phyloP scores from a whole-genome alignment of 441 rosid genomes.

The Eruca vesicaria region DNA sequence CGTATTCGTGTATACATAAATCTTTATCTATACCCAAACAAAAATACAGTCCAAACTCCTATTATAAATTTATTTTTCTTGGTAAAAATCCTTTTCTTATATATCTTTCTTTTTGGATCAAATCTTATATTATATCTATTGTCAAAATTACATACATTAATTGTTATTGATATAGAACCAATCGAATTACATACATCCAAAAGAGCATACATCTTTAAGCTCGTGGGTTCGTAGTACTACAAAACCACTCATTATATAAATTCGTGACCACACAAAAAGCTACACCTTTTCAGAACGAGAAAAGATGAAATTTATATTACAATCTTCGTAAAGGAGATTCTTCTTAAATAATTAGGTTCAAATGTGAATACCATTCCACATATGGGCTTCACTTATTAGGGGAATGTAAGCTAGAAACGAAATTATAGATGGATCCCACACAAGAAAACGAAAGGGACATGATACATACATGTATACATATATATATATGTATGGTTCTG shows the following conservation, averaged over 20 bases:
- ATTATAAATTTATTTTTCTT: neutral
- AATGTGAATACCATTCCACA: conserved; percentile 18
- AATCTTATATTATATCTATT: no score
- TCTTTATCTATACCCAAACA: neutral
- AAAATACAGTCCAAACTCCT: neutral
- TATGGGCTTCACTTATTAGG: conserved; percentile 30
- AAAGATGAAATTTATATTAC: conserved; percentile 27
- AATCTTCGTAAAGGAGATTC: conserved; percentile 24
- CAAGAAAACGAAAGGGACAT: conserved; percentile 17
- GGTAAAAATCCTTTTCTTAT: neutral
- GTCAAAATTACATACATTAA: neutral
- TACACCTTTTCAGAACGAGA: conserved; percentile 25
- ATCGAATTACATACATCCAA: neutral
- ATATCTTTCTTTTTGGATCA: no score
- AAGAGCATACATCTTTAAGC: neutral
- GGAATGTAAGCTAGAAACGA: conserved; percentile 21
- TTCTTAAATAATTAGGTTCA: conserved; percentile 17
- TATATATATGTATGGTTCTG: conserved; percentile 13
- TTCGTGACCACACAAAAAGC: conserved; percentile 32
- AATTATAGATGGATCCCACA: conserved; percentile 23
- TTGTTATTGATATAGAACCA: neutral
- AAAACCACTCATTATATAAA: conserved; percentile 9
- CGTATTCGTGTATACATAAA: no score
- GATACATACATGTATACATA: conserved; percentile 3
- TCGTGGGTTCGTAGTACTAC: conserved; percentile 5